Base-by-base conservation (phyloP, 2,329 filamentous ascomycete species). In the Neofusicoccum kwambonambiense region DNA sequence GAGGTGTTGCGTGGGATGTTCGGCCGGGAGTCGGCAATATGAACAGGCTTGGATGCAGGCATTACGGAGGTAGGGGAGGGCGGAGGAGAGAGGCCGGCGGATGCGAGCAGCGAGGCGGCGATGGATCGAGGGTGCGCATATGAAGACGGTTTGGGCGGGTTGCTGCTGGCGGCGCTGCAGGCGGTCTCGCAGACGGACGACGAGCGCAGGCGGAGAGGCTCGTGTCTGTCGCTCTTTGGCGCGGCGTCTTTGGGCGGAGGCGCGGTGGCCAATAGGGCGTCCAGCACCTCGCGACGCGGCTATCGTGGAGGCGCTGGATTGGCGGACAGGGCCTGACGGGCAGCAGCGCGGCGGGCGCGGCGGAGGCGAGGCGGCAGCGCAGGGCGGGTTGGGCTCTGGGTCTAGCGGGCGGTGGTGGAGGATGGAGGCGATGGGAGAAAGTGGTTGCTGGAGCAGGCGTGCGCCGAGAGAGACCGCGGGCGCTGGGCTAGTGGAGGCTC, bases 1-100 rank as follows among this genome's bases (percentile, higher is more conserved):
- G 94, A 97, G 3, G 91, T 90, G 64, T 90, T 96, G 71, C 93
- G 88, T 64, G 89, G 87, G 70, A 82, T 64, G 31, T 63, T 63
- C 41, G 73, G 39, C 65, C 71, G 37, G 69, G 71, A 35, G 69
- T 75, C 64, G 68, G 72, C 74, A 51, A 76, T 73, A 68, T 70
- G 72, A 54, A 50, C 44, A 34, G 77, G 70, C 51, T 74, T 73
- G 61, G 76, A 75, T 7, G 71, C 70, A 15, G 77, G 69, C 65
- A 73, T 74, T 74, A 78, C 77, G 68, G 71, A 72, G 66, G 66
- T 62, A 67, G 71, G 77, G 57, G 76, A 76, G 35, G 72, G 69
- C 64, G 76, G 73, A 67, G 75, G 73, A 47, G 69, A 77, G 70
- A 72, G 62, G 54, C 62, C 66, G 56, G 56, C 56, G 66, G 65